Evolutionary conservation across 1,284 basidiomycete genomes (phyloP).

Genomic region (Peniophora sp.): DNA sequence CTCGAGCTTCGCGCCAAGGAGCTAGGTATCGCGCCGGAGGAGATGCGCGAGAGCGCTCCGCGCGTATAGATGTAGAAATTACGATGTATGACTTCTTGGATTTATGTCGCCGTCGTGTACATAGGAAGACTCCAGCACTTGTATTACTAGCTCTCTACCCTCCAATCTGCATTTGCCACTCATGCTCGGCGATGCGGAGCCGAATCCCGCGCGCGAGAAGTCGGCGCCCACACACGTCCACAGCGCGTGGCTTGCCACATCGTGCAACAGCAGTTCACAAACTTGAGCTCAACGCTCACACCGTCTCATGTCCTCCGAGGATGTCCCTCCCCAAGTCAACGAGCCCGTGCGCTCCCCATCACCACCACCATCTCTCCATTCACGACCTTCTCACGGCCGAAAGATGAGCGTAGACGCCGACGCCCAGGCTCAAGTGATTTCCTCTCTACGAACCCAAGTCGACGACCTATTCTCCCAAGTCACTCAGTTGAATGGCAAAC

Average conservation of each 20-base stretch:
- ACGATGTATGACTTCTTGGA: background rate
- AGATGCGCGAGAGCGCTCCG: background rate
- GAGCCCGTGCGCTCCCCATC: background rate
- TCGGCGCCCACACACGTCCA: background rate
- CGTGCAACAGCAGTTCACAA: background rate
- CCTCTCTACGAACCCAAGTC: conserved; percentile 73
- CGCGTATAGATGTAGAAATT: background rate
- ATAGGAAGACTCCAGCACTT: no score
- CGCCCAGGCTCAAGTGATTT: conserved; percentile 70
- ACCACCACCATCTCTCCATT: background rate
- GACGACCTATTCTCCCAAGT: conserved; percentile 86
- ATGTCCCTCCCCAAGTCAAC: background rate
- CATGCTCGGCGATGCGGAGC: background rate
- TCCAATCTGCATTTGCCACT: conserved; percentile 3
- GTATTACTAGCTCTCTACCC: no score
- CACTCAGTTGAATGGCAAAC: conserved; percentile 84
- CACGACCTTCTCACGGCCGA: background rate
- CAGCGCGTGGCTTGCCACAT: background rate
- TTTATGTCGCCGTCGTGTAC: background rate
- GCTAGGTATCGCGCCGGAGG: background rate
- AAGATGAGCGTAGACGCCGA: conserved; percentile 28
- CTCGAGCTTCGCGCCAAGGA: conserved; percentile 19
- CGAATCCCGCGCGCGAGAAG: background rate
- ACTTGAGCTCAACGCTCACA: background rate
- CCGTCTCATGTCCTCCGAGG: background rate